phyloP scores from a whole-genome alignment of 2,329 filamentous ascomycete species.

The Fusarium equiseti region DNA sequence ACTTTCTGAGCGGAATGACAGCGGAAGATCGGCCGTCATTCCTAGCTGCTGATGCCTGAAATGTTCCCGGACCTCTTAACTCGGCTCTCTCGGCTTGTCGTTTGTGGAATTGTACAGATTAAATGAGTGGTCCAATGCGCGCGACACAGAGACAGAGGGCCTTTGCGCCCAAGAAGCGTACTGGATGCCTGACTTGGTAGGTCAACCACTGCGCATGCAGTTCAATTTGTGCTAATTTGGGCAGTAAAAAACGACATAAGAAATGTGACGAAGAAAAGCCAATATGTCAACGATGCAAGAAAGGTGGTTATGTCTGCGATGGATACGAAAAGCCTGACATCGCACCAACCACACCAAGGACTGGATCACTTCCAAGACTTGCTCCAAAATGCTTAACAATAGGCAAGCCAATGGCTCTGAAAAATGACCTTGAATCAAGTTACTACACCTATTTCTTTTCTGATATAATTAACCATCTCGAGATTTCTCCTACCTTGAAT shows the following conservation, averaged over 20 bases:
- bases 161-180: conserved; percentile 12
- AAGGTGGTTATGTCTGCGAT: conserved; percentile 23
- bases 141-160: conserved; percentile 1
- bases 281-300: conserved; percentile 9
- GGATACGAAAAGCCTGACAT: conserved; percentile 1
- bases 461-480: background rate
- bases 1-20: background rate
- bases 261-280: conserved; percentile 20
- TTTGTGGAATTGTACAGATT: background rate
- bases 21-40: background rate
- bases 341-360: background rate
- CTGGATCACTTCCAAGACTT: background rate
- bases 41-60: no score
- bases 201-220: no score
- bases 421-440: conserved; percentile 2
- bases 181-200: conserved; percentile 18
- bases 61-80: background rate
- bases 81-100: background rate
- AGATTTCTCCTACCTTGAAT: background rate
- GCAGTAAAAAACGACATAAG: conserved; percentile 14
- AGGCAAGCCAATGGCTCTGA: background rate
- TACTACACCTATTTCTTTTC: conserved; percentile 21
- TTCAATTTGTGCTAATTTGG: no score
- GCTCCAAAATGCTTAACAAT: background rate
- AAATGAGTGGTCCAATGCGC: conserved; percentile 5